Conservation (phyloP, 352 stramenopile genomes). For the Phytopythium sindhum region DNA sequence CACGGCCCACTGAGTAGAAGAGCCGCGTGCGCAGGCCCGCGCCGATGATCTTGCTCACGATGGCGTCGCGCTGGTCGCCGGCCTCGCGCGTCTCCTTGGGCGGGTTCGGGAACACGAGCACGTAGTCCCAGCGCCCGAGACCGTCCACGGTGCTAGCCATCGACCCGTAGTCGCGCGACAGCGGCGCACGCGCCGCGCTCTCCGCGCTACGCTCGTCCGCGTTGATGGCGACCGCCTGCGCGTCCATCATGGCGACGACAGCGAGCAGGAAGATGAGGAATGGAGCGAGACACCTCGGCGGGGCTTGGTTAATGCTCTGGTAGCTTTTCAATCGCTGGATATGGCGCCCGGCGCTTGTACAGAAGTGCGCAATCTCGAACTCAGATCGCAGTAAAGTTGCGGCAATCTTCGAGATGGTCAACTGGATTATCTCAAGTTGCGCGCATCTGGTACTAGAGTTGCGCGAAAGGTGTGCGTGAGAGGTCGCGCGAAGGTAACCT, state of each 20-base stretch:
- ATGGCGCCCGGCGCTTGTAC: neutral
- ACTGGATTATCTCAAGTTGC: neutral
- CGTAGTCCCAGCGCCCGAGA: slow-evolving; percentile 71
- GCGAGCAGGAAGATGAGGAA: neutral
- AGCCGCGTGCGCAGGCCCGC: slow-evolving; percentile 67
- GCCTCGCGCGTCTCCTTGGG: slow-evolving; percentile 53
- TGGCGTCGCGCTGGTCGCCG: slow-evolving; percentile 69
- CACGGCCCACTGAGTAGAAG: slow-evolving; percentile 63
- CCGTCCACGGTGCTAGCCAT: slow-evolving; percentile 23
- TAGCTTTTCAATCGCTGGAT: neutral
- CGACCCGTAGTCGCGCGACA: slow-evolving; percentile 42
- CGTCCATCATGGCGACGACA: neutral
- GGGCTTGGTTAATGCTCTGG: neutral
- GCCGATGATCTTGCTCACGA: slow-evolving; percentile 64
- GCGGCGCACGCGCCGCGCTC: slow-evolving; percentile 16
- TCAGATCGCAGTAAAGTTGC: neutral
- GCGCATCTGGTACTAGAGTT: neutral
- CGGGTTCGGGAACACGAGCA: slow-evolving; percentile 81
- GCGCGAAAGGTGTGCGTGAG: neutral
- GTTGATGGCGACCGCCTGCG: slow-evolving; percentile 5
- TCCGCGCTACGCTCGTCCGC: neutral
- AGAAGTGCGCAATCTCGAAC: neutral
- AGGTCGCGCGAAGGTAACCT: slow-evolving; percentile 5
- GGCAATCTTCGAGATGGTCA: neutral
- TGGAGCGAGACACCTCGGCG: neutral